A percentile compares a stretch with the other conserved stretches of the same genome.
phyloP scores from a whole-genome alignment of 495 filamentous ascomycete species.

The Aspergillus affinis region DNA sequence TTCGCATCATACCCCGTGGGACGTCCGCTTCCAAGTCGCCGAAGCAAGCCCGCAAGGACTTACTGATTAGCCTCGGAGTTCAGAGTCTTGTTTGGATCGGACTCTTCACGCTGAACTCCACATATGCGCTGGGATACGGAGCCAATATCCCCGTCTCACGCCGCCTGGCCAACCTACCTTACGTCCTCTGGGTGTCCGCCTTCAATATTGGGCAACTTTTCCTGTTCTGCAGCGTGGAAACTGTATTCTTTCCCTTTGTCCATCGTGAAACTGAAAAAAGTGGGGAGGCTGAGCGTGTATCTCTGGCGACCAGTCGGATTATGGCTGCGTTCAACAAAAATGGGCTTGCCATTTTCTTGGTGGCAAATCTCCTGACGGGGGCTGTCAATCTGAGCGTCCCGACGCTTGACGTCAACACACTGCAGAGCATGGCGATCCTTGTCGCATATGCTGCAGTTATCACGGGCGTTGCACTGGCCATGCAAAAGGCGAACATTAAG shows the following conservation, averaged over 20 bases:
- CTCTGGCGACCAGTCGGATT: slow-evolving; percentile 73
- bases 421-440: slow-evolving; percentile 69
- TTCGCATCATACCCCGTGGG: slow-evolving; percentile 68
- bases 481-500: slow-evolving; percentile 72
- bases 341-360: slow-evolving; percentile 80
- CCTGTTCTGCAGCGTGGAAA: slow-evolving; percentile 74
- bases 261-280: slow-evolving; percentile 52
- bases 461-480: slow-evolving; percentile 62
- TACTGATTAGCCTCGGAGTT: slow-evolving; percentile 57
- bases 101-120: slow-evolving; percentile 65
- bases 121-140: slow-evolving; percentile 65
- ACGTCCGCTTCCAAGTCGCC: slow-evolving; percentile 37
- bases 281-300: slow-evolving; percentile 54
- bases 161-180: slow-evolving; percentile 89
- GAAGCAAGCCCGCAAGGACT: slow-evolving; percentile 44
- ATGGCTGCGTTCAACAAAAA: slow-evolving; percentile 84
- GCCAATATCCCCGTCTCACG: slow-evolving; percentile 71
- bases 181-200: slow-evolving; percentile 84
- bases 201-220: slow-evolving; percentile 83
- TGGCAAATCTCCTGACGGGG: slow-evolving; percentile 88
- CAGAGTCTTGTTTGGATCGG: slow-evolving; percentile 65
- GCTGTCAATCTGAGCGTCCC: slow-evolving; percentile 81
- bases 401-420: slow-evolving; percentile 66
- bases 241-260: slow-evolving; percentile 68
- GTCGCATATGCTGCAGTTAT: slow-evolving; percentile 67